Conservation (phyloP, 352 stramenopile genomes). For the Globisporangium echinulatum region DNA sequence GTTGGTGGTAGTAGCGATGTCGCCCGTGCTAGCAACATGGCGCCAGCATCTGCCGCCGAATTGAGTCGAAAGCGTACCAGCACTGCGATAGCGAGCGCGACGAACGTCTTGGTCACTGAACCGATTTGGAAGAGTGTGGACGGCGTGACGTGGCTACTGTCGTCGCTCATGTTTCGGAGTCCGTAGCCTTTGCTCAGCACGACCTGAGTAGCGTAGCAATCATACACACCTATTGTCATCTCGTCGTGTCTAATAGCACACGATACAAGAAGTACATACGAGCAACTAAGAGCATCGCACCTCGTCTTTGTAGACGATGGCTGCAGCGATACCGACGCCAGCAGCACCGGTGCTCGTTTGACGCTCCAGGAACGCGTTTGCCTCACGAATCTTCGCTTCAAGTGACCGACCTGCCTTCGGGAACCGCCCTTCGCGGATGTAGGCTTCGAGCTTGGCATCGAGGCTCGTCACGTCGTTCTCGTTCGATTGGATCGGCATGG, state of each 20-base stretch:
- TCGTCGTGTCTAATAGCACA: no score
- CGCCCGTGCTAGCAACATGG: no score
- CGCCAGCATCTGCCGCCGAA: no score
- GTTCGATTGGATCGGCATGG: no score
- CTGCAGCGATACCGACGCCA: slow-evolving; percentile 31
- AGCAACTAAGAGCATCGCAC: slow-evolving; percentile 14
- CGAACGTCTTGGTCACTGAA: slow-evolving; percentile 61
- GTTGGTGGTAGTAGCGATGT: not conserved
- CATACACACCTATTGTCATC: not conserved
- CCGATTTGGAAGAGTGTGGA: slow-evolving; percentile 61
- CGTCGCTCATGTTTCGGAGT: slow-evolving; percentile 27
- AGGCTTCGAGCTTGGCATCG: slow-evolving; percentile 7
- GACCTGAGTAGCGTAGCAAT: slow-evolving; percentile 7
- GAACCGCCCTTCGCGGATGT: slow-evolving; percentile 26
- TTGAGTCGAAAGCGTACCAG: slow-evolving; percentile 13
- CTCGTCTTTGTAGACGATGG: slow-evolving; percentile 48
- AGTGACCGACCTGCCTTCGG: slow-evolving; percentile 26
- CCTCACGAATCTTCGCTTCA: slow-evolving; percentile 39
- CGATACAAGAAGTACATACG: not conserved
- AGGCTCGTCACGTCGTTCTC: not conserved
- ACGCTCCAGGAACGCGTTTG: slow-evolving; percentile 28
- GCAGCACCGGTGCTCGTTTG: slow-evolving; percentile 24
- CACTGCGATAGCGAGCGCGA: slow-evolving; percentile 34
- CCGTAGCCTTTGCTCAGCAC: slow-evolving; percentile 37
- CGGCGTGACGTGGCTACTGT: slow-evolving; percentile 22